A percentile compares a stretch with the other conserved stretches of the same genome.
phyloP scores from a whole-genome alignment of 1,284 basidiomycete species.

The Paramarasmius palmivorus region DNA sequence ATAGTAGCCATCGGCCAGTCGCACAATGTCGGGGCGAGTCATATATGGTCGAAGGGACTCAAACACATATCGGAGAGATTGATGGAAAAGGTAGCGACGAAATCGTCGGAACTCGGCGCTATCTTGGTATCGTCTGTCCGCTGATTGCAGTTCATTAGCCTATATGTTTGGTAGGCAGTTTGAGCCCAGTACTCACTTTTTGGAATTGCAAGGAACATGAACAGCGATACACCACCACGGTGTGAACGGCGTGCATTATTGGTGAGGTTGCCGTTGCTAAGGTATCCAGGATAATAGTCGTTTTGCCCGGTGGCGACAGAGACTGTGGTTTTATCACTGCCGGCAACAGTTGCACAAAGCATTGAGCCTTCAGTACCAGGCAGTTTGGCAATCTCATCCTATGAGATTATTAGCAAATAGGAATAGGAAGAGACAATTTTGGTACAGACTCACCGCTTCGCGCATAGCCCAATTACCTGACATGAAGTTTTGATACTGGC shows the following conservation, averaged over 20 bases:
- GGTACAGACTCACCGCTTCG: constrained; percentile 17
- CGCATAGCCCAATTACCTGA: constrained; percentile 20
- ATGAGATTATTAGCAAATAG: background rate
- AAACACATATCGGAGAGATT: constrained; percentile 23
- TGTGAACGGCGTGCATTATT: background rate
- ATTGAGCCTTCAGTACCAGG: background rate
- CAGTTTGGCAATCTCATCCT: background rate
- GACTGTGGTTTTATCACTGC: background rate
- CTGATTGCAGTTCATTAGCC: background rate
- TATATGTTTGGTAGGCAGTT: background rate
- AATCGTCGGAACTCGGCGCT: constrained; percentile 23
- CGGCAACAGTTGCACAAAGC: background rate
- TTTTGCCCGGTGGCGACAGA: background rate
- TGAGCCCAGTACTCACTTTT: background rate
- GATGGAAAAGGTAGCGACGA: constrained; percentile 27
- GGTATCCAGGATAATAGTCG: background rate
- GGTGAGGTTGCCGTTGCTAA: background rate
- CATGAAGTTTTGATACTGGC: constrained; percentile 18
- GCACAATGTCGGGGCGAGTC: constrained; percentile 21
- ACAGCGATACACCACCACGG: background rate
- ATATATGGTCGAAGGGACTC: constrained; percentile 19
- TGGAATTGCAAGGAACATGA: constrained; percentile 1
- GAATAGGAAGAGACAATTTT: no score
- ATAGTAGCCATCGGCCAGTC: constrained; percentile 27
- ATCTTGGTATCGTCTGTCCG: constrained; percentile 2